Evolutionary conservation across 371 early-diverging fungal genomes (phyloP).

Genomic region (Mortierella sp.): DNA sequence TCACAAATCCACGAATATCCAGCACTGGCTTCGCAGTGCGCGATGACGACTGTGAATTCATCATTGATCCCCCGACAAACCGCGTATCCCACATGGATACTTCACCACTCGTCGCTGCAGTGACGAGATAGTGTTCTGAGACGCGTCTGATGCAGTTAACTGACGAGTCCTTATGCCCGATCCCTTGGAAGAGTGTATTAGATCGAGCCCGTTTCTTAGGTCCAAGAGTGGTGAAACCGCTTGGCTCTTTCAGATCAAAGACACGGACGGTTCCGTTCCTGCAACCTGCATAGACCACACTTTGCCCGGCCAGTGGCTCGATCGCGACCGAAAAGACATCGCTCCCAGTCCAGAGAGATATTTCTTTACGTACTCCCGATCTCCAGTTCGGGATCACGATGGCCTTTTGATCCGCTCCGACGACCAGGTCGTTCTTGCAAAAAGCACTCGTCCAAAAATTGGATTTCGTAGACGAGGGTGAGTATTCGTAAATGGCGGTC

Average conservation of each 20-base stretch:
- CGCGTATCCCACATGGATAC: constrained; percentile 52
- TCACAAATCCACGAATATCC: constrained; percentile 21
- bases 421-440: constrained; percentile 6
- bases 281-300: constrained; percentile 49
- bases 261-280: constrained; percentile 40
- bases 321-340: constrained; percentile 47
- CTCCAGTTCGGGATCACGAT: constrained; percentile 21
- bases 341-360: constrained; percentile 36
- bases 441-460: constrained; percentile 39
- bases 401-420: constrained; percentile 32
- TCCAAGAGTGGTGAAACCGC: neutral
- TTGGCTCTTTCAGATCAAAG: constrained; percentile 36
- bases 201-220: constrained; percentile 6
- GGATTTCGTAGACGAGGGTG: constrained; percentile 32
- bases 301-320: constrained; percentile 15
- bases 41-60: neutral
- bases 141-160: constrained; percentile 32
- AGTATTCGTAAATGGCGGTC: neutral
- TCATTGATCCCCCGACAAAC: constrained; percentile 8
- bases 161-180: constrained; percentile 45
- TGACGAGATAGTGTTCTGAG: constrained; percentile 36
- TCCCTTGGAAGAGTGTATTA: constrained; percentile 14
- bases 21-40: constrained; percentile 22
- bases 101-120: constrained; percentile 50
- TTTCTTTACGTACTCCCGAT: neutral